Conservation (phyloP, 176 grass and related monocot genomes). For the Zea mays region DNA sequence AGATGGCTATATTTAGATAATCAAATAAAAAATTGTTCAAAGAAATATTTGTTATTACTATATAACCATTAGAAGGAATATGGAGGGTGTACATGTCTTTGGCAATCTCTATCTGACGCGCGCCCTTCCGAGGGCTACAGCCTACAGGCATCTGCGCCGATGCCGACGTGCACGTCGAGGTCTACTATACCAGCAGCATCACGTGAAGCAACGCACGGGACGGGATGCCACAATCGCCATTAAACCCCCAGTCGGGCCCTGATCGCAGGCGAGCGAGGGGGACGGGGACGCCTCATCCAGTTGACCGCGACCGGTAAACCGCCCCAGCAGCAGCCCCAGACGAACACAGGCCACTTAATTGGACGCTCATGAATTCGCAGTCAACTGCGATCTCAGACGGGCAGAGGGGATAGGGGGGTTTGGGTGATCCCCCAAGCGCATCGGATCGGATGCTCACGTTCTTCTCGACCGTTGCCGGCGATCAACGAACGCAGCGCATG, state of each 20-base stretch:
- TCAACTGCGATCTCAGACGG: not conserved
- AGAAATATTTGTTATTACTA: too few relatives aligned
- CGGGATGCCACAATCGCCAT: constrained; percentile 34
- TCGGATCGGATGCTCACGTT: not conserved
- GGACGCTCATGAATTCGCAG: not conserved
- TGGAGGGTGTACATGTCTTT: too few relatives aligned
- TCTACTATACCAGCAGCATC: too few relatives aligned
- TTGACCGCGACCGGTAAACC: constrained; percentile 26
- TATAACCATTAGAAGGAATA: too few relatives aligned
- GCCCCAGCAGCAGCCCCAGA: constrained; percentile 1
- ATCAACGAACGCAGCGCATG: not conserved
- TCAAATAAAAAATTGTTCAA: too few relatives aligned
- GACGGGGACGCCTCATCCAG: constrained; percentile 36
- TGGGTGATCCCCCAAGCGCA: not conserved
- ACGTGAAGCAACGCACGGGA: constrained; percentile 22
- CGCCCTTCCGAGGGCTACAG: too few relatives aligned
- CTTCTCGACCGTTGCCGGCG: constrained; percentile 2
- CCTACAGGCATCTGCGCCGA: too few relatives aligned
- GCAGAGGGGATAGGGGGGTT: not conserved
- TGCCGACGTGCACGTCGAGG: too few relatives aligned
- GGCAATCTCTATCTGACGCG: too few relatives aligned
- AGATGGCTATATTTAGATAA: too few relatives aligned
- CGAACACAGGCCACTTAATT: not conserved
- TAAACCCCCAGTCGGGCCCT: not conserved
- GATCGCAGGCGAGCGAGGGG: not conserved